A percentile compares a stretch with the other conserved stretches of the same genome.
phyloP scores from a whole-genome alignment of 192 early-diverging fungal species.

The Gryganskiella cystojenkinii region DNA sequence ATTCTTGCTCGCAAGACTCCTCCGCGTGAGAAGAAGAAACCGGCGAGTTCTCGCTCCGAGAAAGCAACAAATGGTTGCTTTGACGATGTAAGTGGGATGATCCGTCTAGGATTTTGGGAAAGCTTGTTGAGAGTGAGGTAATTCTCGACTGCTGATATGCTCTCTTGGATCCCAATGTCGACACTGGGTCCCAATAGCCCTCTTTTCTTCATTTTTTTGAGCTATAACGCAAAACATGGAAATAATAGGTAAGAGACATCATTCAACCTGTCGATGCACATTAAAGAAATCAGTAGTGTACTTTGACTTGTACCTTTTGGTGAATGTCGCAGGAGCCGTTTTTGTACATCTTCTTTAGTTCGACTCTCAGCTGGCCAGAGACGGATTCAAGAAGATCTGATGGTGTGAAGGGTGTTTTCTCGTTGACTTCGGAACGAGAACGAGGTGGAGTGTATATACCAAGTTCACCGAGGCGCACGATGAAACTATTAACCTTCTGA shows the following conservation, averaged over 20 bases:
- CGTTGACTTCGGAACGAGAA: background rate
- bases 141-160: conserved; percentile 19
- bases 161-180: conserved; percentile 15
- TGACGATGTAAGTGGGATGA: conserved; percentile 13
- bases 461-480: background rate
- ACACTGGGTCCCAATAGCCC: conserved; percentile 4
- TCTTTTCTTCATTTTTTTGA: background rate
- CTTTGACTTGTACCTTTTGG: conserved; percentile 13
- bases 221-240: conserved; percentile 1
- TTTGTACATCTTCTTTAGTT: conserved; percentile 26
- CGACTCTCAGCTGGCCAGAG: conserved; percentile 11
- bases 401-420: conserved; percentile 7
- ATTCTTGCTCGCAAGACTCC: conserved; percentile 9
- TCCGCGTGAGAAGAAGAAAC: no score
- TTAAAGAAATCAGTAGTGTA: background rate
- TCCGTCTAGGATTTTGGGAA: conserved; percentile 3
- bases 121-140: conserved; percentile 15
- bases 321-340: conserved; percentile 16
- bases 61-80: conserved; percentile 24
- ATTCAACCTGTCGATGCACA: background rate
- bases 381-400: conserved; percentile 4
- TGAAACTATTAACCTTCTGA: background rate
- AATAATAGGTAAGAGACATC: background rate
- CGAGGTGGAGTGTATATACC: conserved; percentile 2
- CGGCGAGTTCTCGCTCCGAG: conserved; percentile 15